These are phyloP conservation scores for Talaromyces thailandensis DNA, from an alignment of 495 filamentous ascomycete species.

Conservation along the genomic window DNA sequence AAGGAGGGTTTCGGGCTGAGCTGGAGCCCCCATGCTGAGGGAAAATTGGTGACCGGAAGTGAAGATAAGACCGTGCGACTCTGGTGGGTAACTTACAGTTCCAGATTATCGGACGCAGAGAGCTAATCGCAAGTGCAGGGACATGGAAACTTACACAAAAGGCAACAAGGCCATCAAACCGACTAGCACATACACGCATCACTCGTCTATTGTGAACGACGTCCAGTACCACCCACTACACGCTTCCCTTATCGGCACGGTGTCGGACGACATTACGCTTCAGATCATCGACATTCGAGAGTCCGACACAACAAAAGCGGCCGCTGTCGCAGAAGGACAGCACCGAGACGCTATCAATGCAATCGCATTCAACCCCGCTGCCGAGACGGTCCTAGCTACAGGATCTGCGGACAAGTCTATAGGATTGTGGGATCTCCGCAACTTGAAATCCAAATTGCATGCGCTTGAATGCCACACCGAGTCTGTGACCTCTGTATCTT, in stretches of 20 bases:
- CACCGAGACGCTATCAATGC: conserved; percentile 93
- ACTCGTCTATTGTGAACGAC: conserved; percentile 88
- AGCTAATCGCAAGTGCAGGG: conserved; percentile 41
- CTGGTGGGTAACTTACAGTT: conserved; percentile 51
- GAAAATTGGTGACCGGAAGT: conserved; percentile 79
- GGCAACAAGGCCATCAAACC: conserved; percentile 63
- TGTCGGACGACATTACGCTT: conserved; percentile 90
- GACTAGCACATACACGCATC: conserved; percentile 71
- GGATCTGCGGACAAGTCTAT: conserved; percentile 93
- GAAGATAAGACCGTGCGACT: conserved; percentile 85
- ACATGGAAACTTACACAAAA: conserved; percentile 61
- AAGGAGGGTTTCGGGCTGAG: conserved; percentile 89
- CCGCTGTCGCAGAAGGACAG: conserved; percentile 55
- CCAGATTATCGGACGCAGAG: background rate
- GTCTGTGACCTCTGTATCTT: conserved; percentile 80
- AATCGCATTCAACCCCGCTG: conserved; percentile 82
- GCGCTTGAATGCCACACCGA: conserved; percentile 77
- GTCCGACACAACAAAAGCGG: conserved; percentile 48
- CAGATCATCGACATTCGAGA: conserved; percentile 81
- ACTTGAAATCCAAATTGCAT: conserved; percentile 78
- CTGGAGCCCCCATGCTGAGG: conserved; percentile 81
- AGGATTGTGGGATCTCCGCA: conserved; percentile 89
- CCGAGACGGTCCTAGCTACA: conserved; percentile 80
- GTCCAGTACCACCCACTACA: conserved; percentile 88
- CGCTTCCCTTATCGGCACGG: conserved; percentile 74